These are phyloP conservation scores for Phytopythium cucurbitacearum DNA, from an alignment of 352 stramenopile species.

Conservation along the genomic window DNA sequence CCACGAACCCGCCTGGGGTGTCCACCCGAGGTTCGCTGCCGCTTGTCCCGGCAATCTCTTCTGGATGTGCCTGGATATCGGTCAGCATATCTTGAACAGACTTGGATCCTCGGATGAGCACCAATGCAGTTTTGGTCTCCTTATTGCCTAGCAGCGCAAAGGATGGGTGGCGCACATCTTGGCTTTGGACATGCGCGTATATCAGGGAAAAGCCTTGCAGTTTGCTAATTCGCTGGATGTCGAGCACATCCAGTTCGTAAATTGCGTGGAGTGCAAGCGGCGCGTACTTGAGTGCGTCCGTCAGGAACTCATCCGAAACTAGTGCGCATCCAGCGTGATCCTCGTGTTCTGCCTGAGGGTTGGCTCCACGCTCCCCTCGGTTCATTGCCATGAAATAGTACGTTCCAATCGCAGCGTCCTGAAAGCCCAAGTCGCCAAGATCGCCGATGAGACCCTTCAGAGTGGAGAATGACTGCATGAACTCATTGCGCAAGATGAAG, in stretches of 20 bases:
- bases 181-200: constrained; percentile 78
- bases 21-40: constrained; percentile 34
- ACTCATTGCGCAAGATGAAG: constrained; percentile 85
- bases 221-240: constrained; percentile 80
- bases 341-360: constrained; percentile 58
- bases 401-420: constrained; percentile 80
- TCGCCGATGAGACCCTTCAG: constrained; percentile 77
- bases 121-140: constrained; percentile 71
- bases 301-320: constrained; percentile 69
- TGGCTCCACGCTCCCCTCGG: constrained; percentile 66
- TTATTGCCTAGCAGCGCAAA: constrained; percentile 77
- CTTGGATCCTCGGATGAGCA: constrained; percentile 82
- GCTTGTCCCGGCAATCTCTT: constrained; percentile 57
- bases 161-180: constrained; percentile 77
- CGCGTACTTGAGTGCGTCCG: constrained; percentile 67
- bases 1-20: constrained; percentile 65
- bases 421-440: constrained; percentile 74
- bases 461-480: constrained; percentile 87
- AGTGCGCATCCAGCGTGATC: constrained; percentile 47
- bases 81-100: constrained; percentile 84
- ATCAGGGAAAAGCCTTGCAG: constrained; percentile 78
- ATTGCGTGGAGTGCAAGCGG: constrained; percentile 79
- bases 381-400: constrained; percentile 91
- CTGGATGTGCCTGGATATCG: constrained; percentile 79
- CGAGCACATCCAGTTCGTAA: constrained; percentile 79